Percentiles rank a stretch among this genome's conserved stretches.
These are phyloP conservation scores for Camptophora hylomeconis DNA, from an alignment of 2,329 filamentous ascomycete genomes.

Conservation along the genomic window DNA sequence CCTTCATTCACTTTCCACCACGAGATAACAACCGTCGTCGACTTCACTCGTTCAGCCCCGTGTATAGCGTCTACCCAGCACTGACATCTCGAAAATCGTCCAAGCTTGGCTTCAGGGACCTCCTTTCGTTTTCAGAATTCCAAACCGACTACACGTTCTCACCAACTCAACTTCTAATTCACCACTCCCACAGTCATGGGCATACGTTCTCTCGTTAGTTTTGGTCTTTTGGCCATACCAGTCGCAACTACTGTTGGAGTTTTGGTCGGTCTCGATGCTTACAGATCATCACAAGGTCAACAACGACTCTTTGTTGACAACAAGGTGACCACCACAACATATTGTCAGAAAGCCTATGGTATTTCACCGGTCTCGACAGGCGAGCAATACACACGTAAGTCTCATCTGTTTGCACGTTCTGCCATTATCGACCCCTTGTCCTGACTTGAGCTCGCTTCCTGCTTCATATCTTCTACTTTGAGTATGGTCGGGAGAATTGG, in stretches of 20 bases:
- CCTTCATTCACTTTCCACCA: too few relatives aligned
- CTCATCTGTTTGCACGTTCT: background rate
- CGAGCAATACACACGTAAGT: slow-evolving; percentile 37
- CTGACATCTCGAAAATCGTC: too few relatives aligned
- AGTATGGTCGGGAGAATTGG: too few relatives aligned
- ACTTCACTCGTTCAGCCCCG: too few relatives aligned
- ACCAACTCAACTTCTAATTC: background rate
- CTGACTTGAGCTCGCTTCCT: background rate
- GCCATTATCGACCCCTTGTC: background rate
- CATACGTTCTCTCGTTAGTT: slow-evolving; percentile 36
- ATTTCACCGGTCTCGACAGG: slow-evolving; percentile 30
- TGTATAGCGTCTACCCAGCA: too few relatives aligned
- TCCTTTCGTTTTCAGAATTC: too few relatives aligned
- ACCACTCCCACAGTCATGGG: slow-evolving; percentile 15
- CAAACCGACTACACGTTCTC: too few relatives aligned
- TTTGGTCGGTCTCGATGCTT: slow-evolving; percentile 36
- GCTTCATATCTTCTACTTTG: slow-evolving; percentile 2
- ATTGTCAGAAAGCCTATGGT: slow-evolving; percentile 34
- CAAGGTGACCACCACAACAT: slow-evolving; percentile 23
- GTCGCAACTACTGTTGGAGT: slow-evolving; percentile 38
- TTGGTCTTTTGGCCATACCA: slow-evolving; percentile 36
- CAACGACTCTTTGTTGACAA: slow-evolving; percentile 33
- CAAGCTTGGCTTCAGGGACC: too few relatives aligned
- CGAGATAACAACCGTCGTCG: too few relatives aligned
- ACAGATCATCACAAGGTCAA: slow-evolving; percentile 30